Percentiles rank a stretch among this genome's conserved stretches.
Conservation (phyloP, 305 asterid genomes). For the Fraxinus floribunda region DNA sequence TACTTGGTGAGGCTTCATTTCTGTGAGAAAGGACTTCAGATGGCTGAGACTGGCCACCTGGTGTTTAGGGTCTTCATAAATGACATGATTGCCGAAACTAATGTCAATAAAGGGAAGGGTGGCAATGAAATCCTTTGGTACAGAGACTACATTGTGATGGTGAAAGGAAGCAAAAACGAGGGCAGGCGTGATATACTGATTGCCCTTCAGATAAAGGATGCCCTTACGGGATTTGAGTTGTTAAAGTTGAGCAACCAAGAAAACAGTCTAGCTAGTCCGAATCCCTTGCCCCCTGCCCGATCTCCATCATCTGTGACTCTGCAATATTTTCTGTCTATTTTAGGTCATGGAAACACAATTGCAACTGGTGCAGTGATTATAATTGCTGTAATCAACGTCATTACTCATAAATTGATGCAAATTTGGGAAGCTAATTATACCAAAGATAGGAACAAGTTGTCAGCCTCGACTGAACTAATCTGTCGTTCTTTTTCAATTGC, state of each 20-base stretch:
- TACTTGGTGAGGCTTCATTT: slow-evolving; percentile 45
- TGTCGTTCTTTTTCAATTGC: background rate
- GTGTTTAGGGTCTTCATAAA: slow-evolving; percentile 27
- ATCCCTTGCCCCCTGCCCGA: background rate
- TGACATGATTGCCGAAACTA: slow-evolving; percentile 24
- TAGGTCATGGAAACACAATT: background rate
- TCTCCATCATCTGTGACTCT: background rate
- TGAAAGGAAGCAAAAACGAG: slow-evolving; percentile 28
- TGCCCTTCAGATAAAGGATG: slow-evolving; percentile 15
- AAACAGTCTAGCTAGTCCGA: background rate
- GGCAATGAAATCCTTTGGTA: background rate
- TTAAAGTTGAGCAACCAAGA: slow-evolving; percentile 10
- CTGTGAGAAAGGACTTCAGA: slow-evolving; percentile 27
- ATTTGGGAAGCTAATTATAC: background rate
- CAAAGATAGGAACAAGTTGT: background rate
- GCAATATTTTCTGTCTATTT: background rate
- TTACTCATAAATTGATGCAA: background rate
- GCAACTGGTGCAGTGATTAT: background rate
- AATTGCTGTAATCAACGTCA: background rate
- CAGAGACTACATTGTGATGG: slow-evolving; percentile 31
- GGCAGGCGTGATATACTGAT: slow-evolving; percentile 28
- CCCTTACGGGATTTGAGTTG: slow-evolving; percentile 22
- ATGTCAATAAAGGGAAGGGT: slow-evolving; percentile 4
- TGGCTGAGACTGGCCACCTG: slow-evolving; percentile 15
- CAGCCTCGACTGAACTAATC: background rate